Evolutionary conservation across 1,139 yeast genomes (phyloP).

Genomic region (Diutina scorzettiae): DNA sequence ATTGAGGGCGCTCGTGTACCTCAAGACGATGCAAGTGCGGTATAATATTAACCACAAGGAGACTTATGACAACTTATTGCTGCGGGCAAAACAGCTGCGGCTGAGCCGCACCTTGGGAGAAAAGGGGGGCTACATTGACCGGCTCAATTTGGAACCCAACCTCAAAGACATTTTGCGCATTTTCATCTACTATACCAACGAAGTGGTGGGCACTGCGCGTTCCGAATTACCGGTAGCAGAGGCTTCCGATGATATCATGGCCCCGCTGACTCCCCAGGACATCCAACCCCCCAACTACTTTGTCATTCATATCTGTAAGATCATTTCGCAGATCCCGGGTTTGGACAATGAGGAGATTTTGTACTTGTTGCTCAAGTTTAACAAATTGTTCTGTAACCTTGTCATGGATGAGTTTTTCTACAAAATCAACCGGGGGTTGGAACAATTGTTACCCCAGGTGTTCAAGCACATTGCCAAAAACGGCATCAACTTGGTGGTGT

Average conservation of each 20-base stretch:
- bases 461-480: conserved; percentile 27
- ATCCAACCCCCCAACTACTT: conserved; percentile 15
- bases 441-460: conserved; percentile 18
- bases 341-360: conserved; percentile 21
- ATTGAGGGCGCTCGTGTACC: conserved; percentile 21
- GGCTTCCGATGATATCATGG: not conserved
- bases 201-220: conserved; percentile 10
- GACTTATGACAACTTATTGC: conserved; percentile 20
- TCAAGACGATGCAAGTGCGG: conserved; percentile 22
- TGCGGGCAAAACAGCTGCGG: conserved; percentile 15
- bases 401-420: conserved; percentile 28
- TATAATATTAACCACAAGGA: conserved; percentile 19
- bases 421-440: conserved; percentile 25
- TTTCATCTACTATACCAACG: conserved; percentile 23
- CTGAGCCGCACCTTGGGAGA: conserved; percentile 1
- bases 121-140: conserved; percentile 13
- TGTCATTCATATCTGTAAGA: conserved; percentile 12
- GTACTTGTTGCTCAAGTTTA: conserved; percentile 23
- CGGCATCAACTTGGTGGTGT: conserved; percentile 21
- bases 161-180: conserved; percentile 20
- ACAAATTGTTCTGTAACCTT: conserved; percentile 18
- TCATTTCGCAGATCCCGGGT: conserved; percentile 14
- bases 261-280: conserved; percentile 1
- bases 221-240: not conserved
- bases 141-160: conserved; percentile 13